Evolutionary conservation across 352 stramenopile genomes (phyloP), one percentile per base, ranked within the genome.

Genomic region (Aphanomyces astaci): DNA sequence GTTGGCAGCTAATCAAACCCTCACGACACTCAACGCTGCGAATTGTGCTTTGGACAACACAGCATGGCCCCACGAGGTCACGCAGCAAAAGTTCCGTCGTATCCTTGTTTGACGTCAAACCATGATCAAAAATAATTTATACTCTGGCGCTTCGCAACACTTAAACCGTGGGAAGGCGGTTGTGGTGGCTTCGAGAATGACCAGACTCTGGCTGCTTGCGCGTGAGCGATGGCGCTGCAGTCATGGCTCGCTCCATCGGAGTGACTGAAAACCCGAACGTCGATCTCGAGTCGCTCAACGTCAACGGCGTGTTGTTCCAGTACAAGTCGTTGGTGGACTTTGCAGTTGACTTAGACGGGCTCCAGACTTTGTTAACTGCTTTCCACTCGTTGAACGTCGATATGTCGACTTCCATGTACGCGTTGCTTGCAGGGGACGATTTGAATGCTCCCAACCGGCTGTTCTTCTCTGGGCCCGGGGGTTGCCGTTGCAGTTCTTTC

Each of bases 161-260:
- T 43, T 43, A 43, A 7, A 43, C 36, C 15, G 36, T 43, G 7
- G 36, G 36, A 43, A 43, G 36, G 7, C 36, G n/a, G n/a, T n/a
- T 32, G 33, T 28, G 48, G 36, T 9, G 51, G 40, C 9, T 48
- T 28, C 17, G 17, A 31, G 19, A 17, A 53, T 36, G 51, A 36
- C 4, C 11, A n/a, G 36, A 24, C 55, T 28, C 55, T 52, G 51
- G 4, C 0, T 46, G 19, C 19, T 25, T 22, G 31, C 25, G 11
- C 28, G 10, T 30, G 24, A n/a, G 51, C n/a, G n/a, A n/a, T n/a
- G n/a, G 51, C 25, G 39, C 31, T 25, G 56, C 39, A 13, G 56
- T 65, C 56, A 65, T 65, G 22, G 56, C 56, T 15, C 56, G 56
- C 40, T 65, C 56, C 56, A 65, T 65, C 5, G 56, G 56, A 19